A percentile compares a stretch with the other conserved stretches of the same genome.
These are phyloP conservation scores for Claviceps monticola DNA, from an alignment of 2,329 filamentous ascomycete species.

Conservation along the genomic window DNA sequence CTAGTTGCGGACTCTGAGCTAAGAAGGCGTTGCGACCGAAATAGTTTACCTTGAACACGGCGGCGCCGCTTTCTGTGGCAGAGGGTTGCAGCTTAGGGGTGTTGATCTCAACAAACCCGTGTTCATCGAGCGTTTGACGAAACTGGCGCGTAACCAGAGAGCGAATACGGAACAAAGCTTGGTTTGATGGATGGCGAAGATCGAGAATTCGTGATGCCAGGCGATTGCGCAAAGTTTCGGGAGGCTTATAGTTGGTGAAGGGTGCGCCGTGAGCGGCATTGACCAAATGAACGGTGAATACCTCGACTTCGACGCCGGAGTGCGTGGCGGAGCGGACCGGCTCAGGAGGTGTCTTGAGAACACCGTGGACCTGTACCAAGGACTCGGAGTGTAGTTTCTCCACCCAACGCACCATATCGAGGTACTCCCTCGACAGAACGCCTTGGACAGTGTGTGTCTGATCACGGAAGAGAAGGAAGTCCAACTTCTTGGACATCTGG, in stretches of 20 bases:
- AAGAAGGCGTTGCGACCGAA: slow-evolving; percentile 79
- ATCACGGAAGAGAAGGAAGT: slow-evolving; percentile 78
- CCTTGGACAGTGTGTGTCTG: slow-evolving; percentile 75
- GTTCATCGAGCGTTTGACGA: slow-evolving; percentile 57
- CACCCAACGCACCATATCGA: slow-evolving; percentile 74
- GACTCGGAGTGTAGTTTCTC: slow-evolving; percentile 70
- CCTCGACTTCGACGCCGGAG: slow-evolving; percentile 60
- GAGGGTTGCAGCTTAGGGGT: slow-evolving; percentile 84
- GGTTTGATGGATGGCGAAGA: slow-evolving; percentile 71
- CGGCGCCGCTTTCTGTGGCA: slow-evolving; percentile 81
- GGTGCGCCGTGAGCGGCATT: slow-evolving; percentile 34
- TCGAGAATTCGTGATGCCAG: slow-evolving; percentile 70
- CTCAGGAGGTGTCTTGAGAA: slow-evolving; percentile 58
- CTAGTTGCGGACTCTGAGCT: slow-evolving; percentile 80
- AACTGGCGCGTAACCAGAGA: slow-evolving; percentile 70
- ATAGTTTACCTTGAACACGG: slow-evolving; percentile 86
- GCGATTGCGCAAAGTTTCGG: slow-evolving; percentile 53
- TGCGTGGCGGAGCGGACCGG: slow-evolving; percentile 63
- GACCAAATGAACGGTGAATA: slow-evolving; percentile 40
- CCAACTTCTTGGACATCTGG: slow-evolving; percentile 66
- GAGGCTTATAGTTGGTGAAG: slow-evolving; percentile 46
- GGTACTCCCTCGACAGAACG: slow-evolving; percentile 44
- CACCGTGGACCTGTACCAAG: slow-evolving; percentile 63
- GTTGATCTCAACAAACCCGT: slow-evolving; percentile 84
- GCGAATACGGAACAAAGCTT: slow-evolving; percentile 78